Base-by-base conservation (phyloP, 2,329 filamentous ascomycete genomes). In the Sporothrix curviconia region DNA sequence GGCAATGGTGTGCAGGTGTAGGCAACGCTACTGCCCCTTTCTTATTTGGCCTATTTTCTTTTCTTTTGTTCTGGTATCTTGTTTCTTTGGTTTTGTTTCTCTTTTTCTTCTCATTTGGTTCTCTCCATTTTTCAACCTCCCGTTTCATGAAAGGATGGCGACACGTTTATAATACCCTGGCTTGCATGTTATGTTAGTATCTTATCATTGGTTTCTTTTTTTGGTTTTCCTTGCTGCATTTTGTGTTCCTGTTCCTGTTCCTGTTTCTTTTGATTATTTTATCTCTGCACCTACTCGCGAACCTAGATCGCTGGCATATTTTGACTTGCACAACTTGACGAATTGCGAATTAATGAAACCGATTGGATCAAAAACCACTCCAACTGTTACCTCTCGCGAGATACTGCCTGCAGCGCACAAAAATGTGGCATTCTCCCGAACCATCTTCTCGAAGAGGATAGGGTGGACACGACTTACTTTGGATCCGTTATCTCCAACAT, bases 131-230 rank as follows among this genome's bases (percentile, higher is more conserved):
- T 32, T 6, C 28, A 11, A 32, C 11, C 51, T 40, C 30, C 42
- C 14, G 28, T 55, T 40, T 32, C 30, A 25, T 34, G 11, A 36
- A 51, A 25, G 46, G 55, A 42, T 24, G 17, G 22, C 55, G 53
- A 28, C 25, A 34, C n/a, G 53, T 49, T n/a, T 47, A 56, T 44
- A 59, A 59, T 50, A 51, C 55, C 53, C 57, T 50, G 36, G 51
- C 32, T 59, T 24, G 51, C 46, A 47, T 36, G 19, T 25, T 43
- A 37, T 14, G 42, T 32, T 22, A 12, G 55, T 32, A 50, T 28
- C 14, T 4, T 47, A 32, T 34, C 19, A 28, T 42, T 28, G 7
- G 24, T 14, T 47, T 42, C 39, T 4, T 51, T 49, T 43, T 51
- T 15, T 37, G 3, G 8, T 15, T 19, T 51, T n/a, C 12, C 12